phyloP scores from a whole-genome alignment of 768 basidiomycete species.

The Artomyces pyxidatus region DNA sequence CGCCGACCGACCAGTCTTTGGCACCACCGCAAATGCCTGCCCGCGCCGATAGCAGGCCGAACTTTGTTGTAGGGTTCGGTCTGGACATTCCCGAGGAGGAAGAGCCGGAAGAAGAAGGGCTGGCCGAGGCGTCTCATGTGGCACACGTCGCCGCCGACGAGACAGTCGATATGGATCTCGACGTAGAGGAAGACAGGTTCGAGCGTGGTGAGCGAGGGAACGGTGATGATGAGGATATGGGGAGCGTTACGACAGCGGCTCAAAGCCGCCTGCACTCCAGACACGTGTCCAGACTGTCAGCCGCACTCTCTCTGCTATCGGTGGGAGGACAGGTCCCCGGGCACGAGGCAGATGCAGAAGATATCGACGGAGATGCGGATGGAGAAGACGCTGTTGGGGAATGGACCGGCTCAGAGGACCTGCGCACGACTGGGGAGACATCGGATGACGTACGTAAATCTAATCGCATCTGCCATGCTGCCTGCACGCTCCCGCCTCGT shows the following conservation, averaged over 20 bases:
- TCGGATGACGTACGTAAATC: slow-evolving; percentile 70
- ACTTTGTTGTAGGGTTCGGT: slow-evolving; percentile 76
- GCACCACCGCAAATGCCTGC: slow-evolving; percentile 32
- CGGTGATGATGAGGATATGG: slow-evolving; percentile 31
- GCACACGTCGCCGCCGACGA: slow-evolving; percentile 9
- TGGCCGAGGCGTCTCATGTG: slow-evolving; percentile 10
- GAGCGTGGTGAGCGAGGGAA: slow-evolving; percentile 28
- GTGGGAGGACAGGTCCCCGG: slow-evolving; percentile 37
- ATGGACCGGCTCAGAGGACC: slow-evolving; percentile 81
- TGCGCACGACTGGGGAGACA: slow-evolving; percentile 42
- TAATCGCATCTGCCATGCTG: slow-evolving; percentile 10
- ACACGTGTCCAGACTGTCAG: slow-evolving; percentile 59
- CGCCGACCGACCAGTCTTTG: slow-evolving; percentile 39
- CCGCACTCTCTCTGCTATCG: slow-evolving; percentile 57
- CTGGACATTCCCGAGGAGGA: slow-evolving; percentile 72
- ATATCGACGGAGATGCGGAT: slow-evolving; percentile 33
- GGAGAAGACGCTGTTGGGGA: too few relatives aligned
- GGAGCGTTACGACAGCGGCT: slow-evolving; percentile 37
- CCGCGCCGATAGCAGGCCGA: slow-evolving; percentile 49
- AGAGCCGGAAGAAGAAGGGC: slow-evolving; percentile 48
- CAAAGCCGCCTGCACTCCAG: slow-evolving; percentile 56
- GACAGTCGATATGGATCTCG: slow-evolving; percentile 17
- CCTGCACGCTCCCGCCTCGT: slow-evolving; percentile 5
- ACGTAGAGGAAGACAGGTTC: slow-evolving; percentile 17
- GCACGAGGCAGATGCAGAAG: slow-evolving; percentile 21